Evolutionary conservation across 2,329 filamentous ascomycete species (phyloP).

Genomic region (Arthrinium puccinioides): DNA sequence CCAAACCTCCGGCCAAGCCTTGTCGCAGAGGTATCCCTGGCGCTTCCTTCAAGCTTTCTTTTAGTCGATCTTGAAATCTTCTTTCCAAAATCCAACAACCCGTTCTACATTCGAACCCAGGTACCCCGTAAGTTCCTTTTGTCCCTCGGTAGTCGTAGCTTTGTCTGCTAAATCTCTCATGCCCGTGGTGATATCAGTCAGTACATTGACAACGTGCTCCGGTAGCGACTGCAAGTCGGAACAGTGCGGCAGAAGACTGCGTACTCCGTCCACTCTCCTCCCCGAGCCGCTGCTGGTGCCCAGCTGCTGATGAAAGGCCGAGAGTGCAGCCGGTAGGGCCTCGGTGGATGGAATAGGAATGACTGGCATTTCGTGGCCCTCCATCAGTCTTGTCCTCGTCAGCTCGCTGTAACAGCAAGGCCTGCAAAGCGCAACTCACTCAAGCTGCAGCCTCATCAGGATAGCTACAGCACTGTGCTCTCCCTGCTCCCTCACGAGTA

Average conservation of each 20-base stretch:
- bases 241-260: constrained; percentile 26
- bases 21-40: no score
- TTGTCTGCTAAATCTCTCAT: constrained; percentile 22
- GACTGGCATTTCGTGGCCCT: constrained; percentile 27
- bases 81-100: constrained; percentile 19
- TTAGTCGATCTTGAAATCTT: constrained; percentile 20
- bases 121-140: constrained; percentile 13
- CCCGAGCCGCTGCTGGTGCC: constrained; percentile 7
- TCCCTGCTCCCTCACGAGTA: constrained; percentile 29
- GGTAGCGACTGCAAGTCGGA: constrained; percentile 16
- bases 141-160: constrained; percentile 13
- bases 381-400: constrained; percentile 22
- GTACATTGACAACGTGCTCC: constrained; percentile 21
- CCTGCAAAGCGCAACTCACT: constrained; percentile 23
- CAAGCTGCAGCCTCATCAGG: constrained; percentile 36
- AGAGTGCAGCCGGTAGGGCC: constrained; percentile 29
- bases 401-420: constrained; percentile 4
- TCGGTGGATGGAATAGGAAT: constrained; percentile 31
- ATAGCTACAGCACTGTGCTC: constrained; percentile 20
- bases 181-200: constrained; percentile 22
- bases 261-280: constrained; percentile 12
- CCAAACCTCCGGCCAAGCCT: no score
- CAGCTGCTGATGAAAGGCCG: constrained; percentile 27
- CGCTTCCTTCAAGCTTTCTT: no score
- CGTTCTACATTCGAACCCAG: constrained; percentile 19